Conservation (phyloP, 73 alveolate genomes). For the Urostyla sp. region DNA sequence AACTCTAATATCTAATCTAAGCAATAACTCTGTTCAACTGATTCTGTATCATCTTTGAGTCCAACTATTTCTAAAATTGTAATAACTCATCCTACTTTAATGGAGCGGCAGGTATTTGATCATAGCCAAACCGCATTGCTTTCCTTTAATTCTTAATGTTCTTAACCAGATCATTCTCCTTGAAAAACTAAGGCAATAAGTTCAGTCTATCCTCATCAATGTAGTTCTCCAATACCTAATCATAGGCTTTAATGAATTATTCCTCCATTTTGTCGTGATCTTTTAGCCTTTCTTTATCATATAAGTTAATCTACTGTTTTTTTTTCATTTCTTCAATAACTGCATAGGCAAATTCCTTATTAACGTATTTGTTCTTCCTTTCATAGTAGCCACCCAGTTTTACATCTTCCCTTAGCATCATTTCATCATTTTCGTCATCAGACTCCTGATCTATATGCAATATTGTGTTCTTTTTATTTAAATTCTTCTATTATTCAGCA, state of each 20-base stretch:
- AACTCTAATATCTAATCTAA: background rate
- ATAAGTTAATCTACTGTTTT: background rate
- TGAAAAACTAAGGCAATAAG: conserved; percentile 25
- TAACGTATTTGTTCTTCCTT: conserved; percentile 10
- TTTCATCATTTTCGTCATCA: conserved; percentile 15
- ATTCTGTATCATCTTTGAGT: background rate
- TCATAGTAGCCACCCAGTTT: background rate
- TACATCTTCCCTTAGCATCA: background rate
- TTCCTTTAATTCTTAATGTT: conserved; percentile 12
- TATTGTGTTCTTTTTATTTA: background rate
- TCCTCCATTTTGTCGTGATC: conserved; percentile 25
- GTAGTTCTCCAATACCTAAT: background rate
- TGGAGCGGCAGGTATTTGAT: background rate
- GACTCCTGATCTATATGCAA: background rate
- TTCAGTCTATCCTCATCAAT: conserved; percentile 11
- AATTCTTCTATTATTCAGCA: background rate
- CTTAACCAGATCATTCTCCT: conserved; percentile 4
- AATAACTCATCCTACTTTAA: background rate
- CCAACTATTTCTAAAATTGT: background rate
- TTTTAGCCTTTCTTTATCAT: background rate
- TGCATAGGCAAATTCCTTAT: conserved; percentile 37
- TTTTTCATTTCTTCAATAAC: conserved; percentile 5
- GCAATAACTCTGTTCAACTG: background rate
- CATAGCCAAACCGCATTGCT: conserved; percentile 10
- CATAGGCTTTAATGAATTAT: conserved; percentile 21